These are phyloP conservation scores for Metrosideros polymorpha DNA, from an alignment of 441 rosid species.

Conservation along the genomic window DNA sequence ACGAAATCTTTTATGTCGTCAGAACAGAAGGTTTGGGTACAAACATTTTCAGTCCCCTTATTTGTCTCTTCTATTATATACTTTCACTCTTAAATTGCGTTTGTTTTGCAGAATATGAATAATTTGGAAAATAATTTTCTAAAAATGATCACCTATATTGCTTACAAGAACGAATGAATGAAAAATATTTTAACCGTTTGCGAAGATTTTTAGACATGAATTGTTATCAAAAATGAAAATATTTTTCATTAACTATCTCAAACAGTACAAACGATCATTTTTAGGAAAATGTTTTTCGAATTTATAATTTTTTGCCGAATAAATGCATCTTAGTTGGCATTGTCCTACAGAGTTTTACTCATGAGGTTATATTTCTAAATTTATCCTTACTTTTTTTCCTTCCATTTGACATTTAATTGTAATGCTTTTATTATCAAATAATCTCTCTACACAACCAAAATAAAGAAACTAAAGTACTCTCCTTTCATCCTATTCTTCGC, in stretches of 20 bases:
- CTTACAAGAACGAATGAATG: too few relatives aligned
- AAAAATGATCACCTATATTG: rapidly evolving
- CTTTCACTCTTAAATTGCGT: rapidly evolving
- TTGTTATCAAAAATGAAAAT: too few relatives aligned
- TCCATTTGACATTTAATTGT: not conserved
- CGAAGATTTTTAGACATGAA: too few relatives aligned
- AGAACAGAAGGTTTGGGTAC: rapidly evolving
- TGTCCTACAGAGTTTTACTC: not conserved
- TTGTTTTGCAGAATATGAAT: rapidly evolving
- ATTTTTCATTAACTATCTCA: not conserved
- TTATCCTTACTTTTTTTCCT: not conserved
- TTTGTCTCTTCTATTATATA: not conserved
- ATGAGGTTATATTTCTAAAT: not conserved
- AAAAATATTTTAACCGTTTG: too few relatives aligned
- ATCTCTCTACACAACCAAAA: not conserved
- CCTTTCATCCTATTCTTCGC: not conserved
- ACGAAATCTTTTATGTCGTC: not conserved
- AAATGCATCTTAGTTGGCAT: rapidly evolving
- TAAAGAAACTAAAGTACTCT: not conserved
- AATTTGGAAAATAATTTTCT: rapidly evolving
- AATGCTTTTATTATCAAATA: not conserved
- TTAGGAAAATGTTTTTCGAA: not conserved
- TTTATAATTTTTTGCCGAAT: rapidly evolving
- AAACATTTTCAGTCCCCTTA: not conserved
- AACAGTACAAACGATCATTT: too few relatives aligned